Base-by-base conservation (phyloP, 371 early-diverging fungal species). In the Circinella minor region DNA sequence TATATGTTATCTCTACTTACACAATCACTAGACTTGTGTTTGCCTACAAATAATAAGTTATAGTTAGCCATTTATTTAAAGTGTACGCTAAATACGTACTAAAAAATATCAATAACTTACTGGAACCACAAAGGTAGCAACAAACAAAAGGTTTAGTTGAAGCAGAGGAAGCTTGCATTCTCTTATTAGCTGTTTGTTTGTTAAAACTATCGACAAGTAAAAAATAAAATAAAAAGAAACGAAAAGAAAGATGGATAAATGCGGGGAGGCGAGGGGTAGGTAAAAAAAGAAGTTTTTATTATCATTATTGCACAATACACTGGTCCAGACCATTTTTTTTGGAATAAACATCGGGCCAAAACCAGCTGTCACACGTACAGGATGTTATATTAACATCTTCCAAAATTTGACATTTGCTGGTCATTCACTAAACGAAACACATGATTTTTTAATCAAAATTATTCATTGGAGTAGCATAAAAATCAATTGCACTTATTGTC, bases 1-100 rank as follows among this genome's bases (percentile, higher is more conserved):
- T 43, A 2, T 9, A 43, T 43, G 6, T 2, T 43, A 43, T 43
- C 6, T 43, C 1, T 20, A 62, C 68, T 68, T 54, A 68, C 68
- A 61, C 68, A 68, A 15, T 68, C 68, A 55, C 68, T 68, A 10
- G 68, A 68, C 61, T 68, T 68, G 54, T 68, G 68, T 51, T 61
- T 61, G 27, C 54, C 68, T 68, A 27, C 0, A 2, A 27, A 27
- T 27, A 27, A 1, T 1, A 27, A 27, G 27, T 27, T 27, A 27
- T 27, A 27, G 27, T 27, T 27, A 27, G 27, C 27, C 27, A 27
- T 27, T 27, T 27, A 27, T 0, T 27, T 27, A 1, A 27, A 2
- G 27, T 27, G 27, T 13, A 27, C 7, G 20, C 7, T 9, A 3
- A 47, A 47, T 47, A n/a, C n/a, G n/a, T n/a, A 47, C 47, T 11